Base-by-base conservation (phyloP, 1,284 basidiomycete species). In the Ustilago tritici region DNA sequence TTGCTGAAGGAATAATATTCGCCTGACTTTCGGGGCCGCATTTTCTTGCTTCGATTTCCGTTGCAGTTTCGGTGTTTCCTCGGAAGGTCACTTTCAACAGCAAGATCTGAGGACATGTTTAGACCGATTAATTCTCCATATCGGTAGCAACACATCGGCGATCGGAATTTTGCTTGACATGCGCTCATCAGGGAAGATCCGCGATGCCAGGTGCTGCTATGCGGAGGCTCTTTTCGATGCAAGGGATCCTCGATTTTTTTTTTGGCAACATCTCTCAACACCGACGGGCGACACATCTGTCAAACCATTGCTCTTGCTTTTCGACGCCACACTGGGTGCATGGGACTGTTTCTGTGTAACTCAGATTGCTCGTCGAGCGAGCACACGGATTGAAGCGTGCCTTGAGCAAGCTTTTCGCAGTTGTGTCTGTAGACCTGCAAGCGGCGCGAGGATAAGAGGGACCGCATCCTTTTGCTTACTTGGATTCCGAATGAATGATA, bases 171-270 rank as follows among this genome's bases (percentile, higher is more conserved):
- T 17, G 43, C 43, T 6, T 8, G 15, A 36, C 28, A 14, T n/a
- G 35, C 31, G 7, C 17, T 10, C 5, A n/a, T 54, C 52, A 32
- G 36, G 54, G 31, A 12, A 38, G 35, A 41, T 56, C 54, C 12
- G 54, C 17, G 38, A 56, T 52, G 52, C 19, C 52, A 54, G 52
- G 52, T 28, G 52, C 34, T 15, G 35, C 35, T 35, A 35, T 36
- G 52, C 52, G 52, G 52, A 38, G 52, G 15, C 49, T 17, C 11
- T 8, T 5, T 50, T 8, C 28, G 35, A 54, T 36, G 52, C 52
- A 54, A 54, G 52, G 52, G 36, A 34, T 38, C 14, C 50, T 35
- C 31, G 12, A 34, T 23, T 19, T 8, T 17, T 19, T 46, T 19
- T 15, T 19, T 19, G 5, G 6, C 11, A 19, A 19, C 5, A 8